Conservation (phyloP, 2,329 filamentous ascomycete genomes). For the Remersonia thermophila region DNA sequence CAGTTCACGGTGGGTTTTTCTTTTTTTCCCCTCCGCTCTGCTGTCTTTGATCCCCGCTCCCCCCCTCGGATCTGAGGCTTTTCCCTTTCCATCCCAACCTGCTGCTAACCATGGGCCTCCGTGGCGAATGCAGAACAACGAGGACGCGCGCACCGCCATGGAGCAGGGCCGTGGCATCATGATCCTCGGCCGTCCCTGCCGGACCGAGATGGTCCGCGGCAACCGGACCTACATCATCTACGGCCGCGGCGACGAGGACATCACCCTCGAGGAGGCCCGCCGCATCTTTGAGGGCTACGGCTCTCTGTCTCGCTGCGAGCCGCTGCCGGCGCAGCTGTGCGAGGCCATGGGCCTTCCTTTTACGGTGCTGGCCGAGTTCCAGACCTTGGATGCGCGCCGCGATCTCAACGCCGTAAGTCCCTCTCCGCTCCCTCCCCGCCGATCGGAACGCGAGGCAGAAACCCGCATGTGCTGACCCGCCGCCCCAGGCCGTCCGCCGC, state of each 20-base stretch:
- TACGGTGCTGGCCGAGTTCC: constrained; percentile 36
- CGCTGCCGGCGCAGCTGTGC: constrained; percentile 24
- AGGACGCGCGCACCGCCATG: constrained; percentile 36
- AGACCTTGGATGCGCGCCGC: constrained; percentile 37
- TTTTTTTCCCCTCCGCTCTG: neutral
- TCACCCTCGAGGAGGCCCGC: constrained; percentile 32
- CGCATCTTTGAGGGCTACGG: constrained; percentile 33
- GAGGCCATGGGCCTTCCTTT: constrained; percentile 24
- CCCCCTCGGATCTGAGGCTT: too few relatives aligned
- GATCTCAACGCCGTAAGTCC: constrained; percentile 35
- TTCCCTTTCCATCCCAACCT: too few relatives aligned
- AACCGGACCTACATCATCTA: constrained; percentile 44
- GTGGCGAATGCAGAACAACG: constrained; percentile 29
- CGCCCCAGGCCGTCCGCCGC: constrained; percentile 6
- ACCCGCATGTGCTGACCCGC: constrained; percentile 3
- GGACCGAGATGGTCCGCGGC: constrained; percentile 47
- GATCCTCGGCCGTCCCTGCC: constrained; percentile 45
- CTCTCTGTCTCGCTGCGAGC: constrained; percentile 28
- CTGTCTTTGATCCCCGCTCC: neutral
- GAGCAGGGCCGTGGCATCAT: constrained; percentile 32
- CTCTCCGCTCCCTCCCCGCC: neutral
- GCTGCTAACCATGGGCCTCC: constrained; percentile 15
- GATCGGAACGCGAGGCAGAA: too few relatives aligned
- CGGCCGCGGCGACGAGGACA: constrained; percentile 24
- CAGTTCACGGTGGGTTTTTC: constrained; percentile 44